Base-by-base conservation (phyloP, 1,284 basidiomycete genomes). In the Trichosporon inkin region DNA sequence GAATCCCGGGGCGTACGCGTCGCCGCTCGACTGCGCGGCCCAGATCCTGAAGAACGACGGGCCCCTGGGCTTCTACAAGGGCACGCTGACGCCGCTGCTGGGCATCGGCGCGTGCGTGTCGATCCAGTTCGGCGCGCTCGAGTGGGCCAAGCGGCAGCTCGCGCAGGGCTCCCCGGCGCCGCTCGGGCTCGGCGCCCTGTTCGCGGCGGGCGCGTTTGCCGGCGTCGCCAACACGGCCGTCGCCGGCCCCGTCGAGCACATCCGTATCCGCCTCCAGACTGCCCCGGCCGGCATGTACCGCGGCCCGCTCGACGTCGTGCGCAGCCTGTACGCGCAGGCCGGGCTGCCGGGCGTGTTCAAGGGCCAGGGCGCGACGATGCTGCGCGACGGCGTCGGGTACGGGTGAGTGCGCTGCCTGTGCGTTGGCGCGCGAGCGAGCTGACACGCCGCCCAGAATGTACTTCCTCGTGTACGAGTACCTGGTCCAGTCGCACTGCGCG, bases 21-120 rank as follows among this genome's bases (percentile, higher is more conserved):
- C 90, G 58, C 92, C 95, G 84, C 66, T 94, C 58, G 85, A 95
- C 68, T 97, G 93, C 75, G 93, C 93, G 11, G 83, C 84, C 7
- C 87, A 88, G 59, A 90, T 98, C 68, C 71, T 96, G 60, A 90
- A 86, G 75, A 88, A 92, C 61, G 95, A 98, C 74, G 95, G 95
- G 0, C 90, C 91, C 7, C 77, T 91, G 37, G 93, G 92, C 0
- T 98, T 98, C 79, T 99, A 97, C 84, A 97, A 97, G 85, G 95
- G 95, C 51, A 97, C 95, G 0, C 79, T 95, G 39, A 91, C 92
- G 6, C 95, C 95, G 10, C 81, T 99, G 17, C 81, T 98, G 22
- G 95, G 95, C 39, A 96, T 98, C 63, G 95, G 94, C 6, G 76
- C 74, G 2, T 78, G 95, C 74, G 95, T 98, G 2, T 94, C 92